Base-by-base conservation (phyloP, 208 protist species). In the Acanthamoeba lenticulata region DNA sequence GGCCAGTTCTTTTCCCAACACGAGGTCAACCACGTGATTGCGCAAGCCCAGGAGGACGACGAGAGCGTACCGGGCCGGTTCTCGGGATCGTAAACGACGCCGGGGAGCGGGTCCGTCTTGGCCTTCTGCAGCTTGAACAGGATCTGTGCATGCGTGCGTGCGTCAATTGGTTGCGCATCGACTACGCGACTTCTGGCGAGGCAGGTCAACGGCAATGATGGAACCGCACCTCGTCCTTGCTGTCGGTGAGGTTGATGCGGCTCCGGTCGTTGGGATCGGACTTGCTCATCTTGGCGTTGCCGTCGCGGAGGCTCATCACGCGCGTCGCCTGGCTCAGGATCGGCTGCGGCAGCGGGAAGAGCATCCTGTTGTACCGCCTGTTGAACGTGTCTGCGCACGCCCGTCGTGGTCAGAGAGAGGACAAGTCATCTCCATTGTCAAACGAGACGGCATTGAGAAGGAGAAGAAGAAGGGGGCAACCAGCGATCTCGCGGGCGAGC, bases 231-330 rank as follows among this genome's bases (percentile, higher is more conserved):
- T 60, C 55, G 9, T 97, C 94, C 17, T 89, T 74, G 3, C 38
- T 69, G 29, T 97, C 96, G 27, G 92, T 94, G 24, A 97, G 57
- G 49, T 96, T 94, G 85, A 97, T 97, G 29, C 96, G 81, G 19
- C 91, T 94, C 0, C 52, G 34, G 27, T 95, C 94, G 21, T 40
- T 89, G 29, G 42, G 34, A 83, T 96, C 95, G 9, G 94, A 96
- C 60, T 97, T 97, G 45, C 72, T 92, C 96, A 97, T 97, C 92
- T 97, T 97, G 2, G n/a, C 57, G 15, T n/a, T 69, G 27, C 90
- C 94, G 92, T 97, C 90, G 9, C 74, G 34, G 32, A 97, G 72
- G 88, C 65, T 95, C 96, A 97, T 97, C 1, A 97, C 94, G 19
- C 94, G 62, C 49, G 40, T 94, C 2, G 88, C n/a, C 79, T 94